Conservation (phyloP, 2,329 filamentous ascomycete genomes). For the Fusarium denticulatum region DNA sequence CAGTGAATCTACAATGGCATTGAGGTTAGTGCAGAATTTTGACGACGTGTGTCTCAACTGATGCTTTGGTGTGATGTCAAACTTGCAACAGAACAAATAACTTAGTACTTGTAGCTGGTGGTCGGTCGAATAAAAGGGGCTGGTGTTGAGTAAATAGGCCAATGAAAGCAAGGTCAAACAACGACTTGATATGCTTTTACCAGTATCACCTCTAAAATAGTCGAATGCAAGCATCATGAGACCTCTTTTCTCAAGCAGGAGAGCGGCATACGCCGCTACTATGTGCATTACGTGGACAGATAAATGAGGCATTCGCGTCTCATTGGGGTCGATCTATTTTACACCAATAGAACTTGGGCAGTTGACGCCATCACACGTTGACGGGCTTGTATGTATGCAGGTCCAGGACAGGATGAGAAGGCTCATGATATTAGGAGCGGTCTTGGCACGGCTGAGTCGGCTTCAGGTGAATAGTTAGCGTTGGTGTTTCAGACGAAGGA, state of each 20-base stretch:
- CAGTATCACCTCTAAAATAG: background rate
- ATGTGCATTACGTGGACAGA: conserved; percentile 24
- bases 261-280: conserved; percentile 6
- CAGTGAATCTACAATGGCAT: background rate
- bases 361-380: conserved; percentile 12
- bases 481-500: conserved; percentile 19
- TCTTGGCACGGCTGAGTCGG: conserved; percentile 31
- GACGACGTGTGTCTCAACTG: background rate
- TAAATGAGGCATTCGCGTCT: conserved; percentile 27
- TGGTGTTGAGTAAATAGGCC: background rate
- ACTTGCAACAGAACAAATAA: background rate
- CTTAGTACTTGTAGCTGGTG: background rate
- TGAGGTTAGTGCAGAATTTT: background rate
- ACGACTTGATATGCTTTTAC: background rate
- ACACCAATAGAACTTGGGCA: conserved; percentile 16
- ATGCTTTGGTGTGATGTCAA: conserved; percentile 3
- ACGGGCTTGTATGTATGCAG: background rate
- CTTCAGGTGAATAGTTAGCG: background rate
- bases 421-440: conserved; percentile 2
- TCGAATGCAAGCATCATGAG: background rate
- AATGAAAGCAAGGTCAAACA: background rate
- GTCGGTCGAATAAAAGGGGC: background rate
- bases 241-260: background rate
- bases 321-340: conserved; percentile 1
- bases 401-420: background rate